Percentiles rank a stretch among this genome's conserved stretches.
Conservation (phyloP, 2,329 filamentous ascomycete species). For the Pseudopyrenochaeta lycopersici region DNA sequence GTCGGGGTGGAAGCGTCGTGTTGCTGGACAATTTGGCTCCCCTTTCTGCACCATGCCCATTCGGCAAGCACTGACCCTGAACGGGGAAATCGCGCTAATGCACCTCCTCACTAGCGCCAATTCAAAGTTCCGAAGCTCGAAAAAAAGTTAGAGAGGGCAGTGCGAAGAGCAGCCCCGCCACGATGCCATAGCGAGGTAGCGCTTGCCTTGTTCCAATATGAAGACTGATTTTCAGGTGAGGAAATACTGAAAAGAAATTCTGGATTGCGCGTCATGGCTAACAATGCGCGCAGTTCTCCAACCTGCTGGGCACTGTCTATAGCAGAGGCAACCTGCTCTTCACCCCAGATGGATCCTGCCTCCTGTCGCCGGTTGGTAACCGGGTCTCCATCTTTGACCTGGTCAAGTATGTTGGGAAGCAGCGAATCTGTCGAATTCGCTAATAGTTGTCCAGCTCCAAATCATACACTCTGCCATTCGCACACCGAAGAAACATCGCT, state of each 20-base stretch:
- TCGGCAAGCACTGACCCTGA: conserved; percentile 50
- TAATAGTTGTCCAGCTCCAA: conserved; percentile 70
- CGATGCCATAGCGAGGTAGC: conserved; percentile 20
- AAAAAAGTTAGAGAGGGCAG: conserved; percentile 48
- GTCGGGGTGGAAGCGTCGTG: conserved; percentile 29
- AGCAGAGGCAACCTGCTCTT: conserved; percentile 97
- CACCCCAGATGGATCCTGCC: conserved; percentile 92
- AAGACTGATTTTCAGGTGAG: conserved; percentile 98
- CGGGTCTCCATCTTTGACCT: conserved; percentile 95
- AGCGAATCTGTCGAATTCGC: neutral
- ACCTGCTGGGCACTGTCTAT: conserved; percentile 97
- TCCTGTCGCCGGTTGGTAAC: conserved; percentile 96
- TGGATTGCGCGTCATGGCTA: conserved; percentile 21
- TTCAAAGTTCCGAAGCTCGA: conserved; percentile 22
- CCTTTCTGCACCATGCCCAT: conserved; percentile 50
- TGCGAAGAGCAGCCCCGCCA: conserved; percentile 28
- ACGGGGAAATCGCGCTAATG: conserved; percentile 46
- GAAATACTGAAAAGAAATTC: neutral
- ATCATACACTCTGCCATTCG: conserved; percentile 85
- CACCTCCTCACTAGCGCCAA: conserved; percentile 22
- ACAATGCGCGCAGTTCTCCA: conserved; percentile 81
- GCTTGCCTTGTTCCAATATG: conserved; percentile 64
- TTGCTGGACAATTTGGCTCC: conserved; percentile 49
- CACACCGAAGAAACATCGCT: conserved; percentile 92
- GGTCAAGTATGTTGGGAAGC: conserved; percentile 77